phyloP scores from a whole-genome alignment of 306 rosid species.

The Dryas octopetala region DNA sequence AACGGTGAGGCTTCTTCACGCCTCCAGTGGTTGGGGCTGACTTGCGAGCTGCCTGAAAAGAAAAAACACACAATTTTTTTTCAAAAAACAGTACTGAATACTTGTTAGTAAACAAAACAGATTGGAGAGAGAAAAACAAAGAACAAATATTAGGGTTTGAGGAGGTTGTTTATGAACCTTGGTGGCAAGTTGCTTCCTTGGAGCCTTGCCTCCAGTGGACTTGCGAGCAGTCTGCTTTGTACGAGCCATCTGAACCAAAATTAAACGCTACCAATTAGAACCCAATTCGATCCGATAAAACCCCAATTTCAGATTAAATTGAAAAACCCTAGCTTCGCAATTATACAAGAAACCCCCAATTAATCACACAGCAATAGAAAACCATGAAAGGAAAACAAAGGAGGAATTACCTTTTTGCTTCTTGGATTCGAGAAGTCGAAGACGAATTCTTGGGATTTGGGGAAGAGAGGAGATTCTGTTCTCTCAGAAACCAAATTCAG shows the following conservation, averaged over 20 bases:
- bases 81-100: not conserved
- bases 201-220: slow-evolving; percentile 46
- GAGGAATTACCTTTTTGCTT: not conserved
- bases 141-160: not conserved
- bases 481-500: not conserved
- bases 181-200: slow-evolving; percentile 45
- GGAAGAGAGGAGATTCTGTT: not conserved
- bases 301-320: not conserved
- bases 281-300: not conserved
- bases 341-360: not conserved
- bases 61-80: not conserved
- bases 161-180: slow-evolving; percentile 9
- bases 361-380: not conserved
- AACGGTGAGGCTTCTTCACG: slow-evolving; percentile 56
- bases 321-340: slow-evolving; percentile 1
- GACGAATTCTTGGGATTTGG: not conserved
- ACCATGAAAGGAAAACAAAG: not conserved
- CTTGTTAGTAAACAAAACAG: no score
- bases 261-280: not conserved
- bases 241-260: slow-evolving; percentile 43
- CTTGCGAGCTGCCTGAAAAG: slow-evolving; percentile 48
- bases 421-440: not conserved
- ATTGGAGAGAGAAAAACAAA: not conserved
- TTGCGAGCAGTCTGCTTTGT: slow-evolving; percentile 48
- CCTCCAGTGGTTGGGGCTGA: slow-evolving; percentile 54